Evolutionary conservation across 257 asterid genomes (phyloP), one percentile per base, ranked within the genome.

Genomic region (Plantago elongata): DNA sequence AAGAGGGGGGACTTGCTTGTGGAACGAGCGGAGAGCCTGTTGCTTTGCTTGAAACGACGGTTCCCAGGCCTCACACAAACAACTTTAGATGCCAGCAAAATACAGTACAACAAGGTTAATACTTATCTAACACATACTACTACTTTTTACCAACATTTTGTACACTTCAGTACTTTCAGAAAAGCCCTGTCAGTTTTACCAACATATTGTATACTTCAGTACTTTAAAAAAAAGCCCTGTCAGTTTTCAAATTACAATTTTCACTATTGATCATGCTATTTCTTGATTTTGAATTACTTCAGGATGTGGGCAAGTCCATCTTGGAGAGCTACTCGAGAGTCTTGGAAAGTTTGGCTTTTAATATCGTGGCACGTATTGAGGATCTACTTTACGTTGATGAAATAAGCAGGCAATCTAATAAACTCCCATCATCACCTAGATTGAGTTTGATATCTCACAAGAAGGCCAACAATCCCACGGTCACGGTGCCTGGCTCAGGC

Each of bases 271-370:
- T 51, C 13, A 44, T 45, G 37, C 11, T 45, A 13, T 60, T 51
- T 51, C 54, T 11, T 51, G 8, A 52, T 42, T 16, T 50, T 9
- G 11, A n/a, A 55, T 58, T 51, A 14, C 65, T 51, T 64, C 68
- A 92, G 99, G 99, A 92, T 73, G 82, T 92, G 1, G 99, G 99
- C 13, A 92, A 84, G 81, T 83, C 96, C 13, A 83, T 92, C 22
- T 45, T 92, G 62, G 99, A 92, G 87, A 86, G 99, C 94, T 92
- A 92, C 84, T 92, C 99, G 13, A 78, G 99, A 69, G 97, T 92
- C 18, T 76, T 92, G 84, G 99, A 92, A 78, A 86, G 97, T 62
- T 75, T 92, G 61, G 93, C 99, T 5, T 89, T 77, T 83, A 89
- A 77, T 43, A 86, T 92, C 5, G 82, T 82, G 13, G 86, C 97